These are phyloP conservation scores for Boletus hoseneyae DNA, from an alignment of 1,284 basidiomycete species.

Conservation along the genomic window DNA sequence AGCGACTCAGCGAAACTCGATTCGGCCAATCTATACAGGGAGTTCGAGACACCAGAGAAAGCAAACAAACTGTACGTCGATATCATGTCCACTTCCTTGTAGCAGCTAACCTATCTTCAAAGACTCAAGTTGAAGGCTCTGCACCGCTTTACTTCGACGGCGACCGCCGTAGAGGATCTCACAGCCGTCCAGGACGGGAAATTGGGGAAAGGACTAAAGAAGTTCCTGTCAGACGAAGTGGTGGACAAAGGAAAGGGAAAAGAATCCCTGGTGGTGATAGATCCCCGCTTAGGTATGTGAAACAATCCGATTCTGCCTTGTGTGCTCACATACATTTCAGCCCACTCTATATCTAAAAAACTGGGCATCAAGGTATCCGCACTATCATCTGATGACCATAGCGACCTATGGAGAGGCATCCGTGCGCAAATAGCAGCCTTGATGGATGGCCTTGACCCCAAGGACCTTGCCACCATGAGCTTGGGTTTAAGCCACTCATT, in stretches of 20 bases:
- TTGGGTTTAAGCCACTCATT: slow-evolving; percentile 96
- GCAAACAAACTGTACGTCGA: slow-evolving; percentile 85
- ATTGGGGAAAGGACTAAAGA: slow-evolving; percentile 88
- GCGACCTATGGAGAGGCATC: slow-evolving; percentile 95
- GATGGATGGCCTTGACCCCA: slow-evolving; percentile 89
- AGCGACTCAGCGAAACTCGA: slow-evolving; percentile 87
- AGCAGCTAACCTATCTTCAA: slow-evolving; percentile 8
- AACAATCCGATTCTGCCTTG: background rate
- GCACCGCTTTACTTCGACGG: slow-evolving; percentile 96
- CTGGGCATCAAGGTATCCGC: slow-evolving; percentile 84
- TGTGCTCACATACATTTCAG: slow-evolving; percentile 37
- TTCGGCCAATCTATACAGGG: slow-evolving; percentile 84
- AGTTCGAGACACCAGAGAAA: slow-evolving; percentile 88
- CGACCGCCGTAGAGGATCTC: slow-evolving; percentile 98
- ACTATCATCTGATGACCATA: slow-evolving; percentile 41
- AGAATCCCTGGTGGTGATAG: slow-evolving; percentile 85
- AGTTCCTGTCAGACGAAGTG: slow-evolving; percentile 89
- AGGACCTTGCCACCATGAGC: slow-evolving; percentile 96
- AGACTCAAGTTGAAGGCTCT: slow-evolving; percentile 94
- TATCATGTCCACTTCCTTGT: slow-evolving; percentile 4
- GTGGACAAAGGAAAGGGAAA: slow-evolving; percentile 86
- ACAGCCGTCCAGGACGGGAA: slow-evolving; percentile 92
- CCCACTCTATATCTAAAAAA: slow-evolving; percentile 88
- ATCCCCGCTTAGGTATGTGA: slow-evolving; percentile 83
- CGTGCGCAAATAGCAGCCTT: slow-evolving; percentile 85